Conservation (phyloP, 176 grass and related monocot species). For the Ananas comosus region DNA sequence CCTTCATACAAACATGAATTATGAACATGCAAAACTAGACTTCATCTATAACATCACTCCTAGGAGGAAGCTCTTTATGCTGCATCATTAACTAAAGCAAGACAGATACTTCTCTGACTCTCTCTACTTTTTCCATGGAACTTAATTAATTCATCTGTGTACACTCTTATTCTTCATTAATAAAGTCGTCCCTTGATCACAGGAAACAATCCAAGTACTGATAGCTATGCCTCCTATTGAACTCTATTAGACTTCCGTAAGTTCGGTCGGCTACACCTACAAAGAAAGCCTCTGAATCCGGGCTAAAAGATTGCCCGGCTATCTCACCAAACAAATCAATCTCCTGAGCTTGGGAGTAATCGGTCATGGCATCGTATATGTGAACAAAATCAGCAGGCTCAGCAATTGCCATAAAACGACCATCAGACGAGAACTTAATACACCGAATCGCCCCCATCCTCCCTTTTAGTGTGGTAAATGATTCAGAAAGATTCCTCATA, state of each 20-base stretch:
- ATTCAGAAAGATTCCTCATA: conserved; percentile 62
- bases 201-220: conserved; percentile 2
- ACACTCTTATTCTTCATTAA: background rate
- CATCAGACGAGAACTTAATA: conserved; percentile 76
- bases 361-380: conserved; percentile 56
- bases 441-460: conserved; percentile 88
- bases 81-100: background rate
- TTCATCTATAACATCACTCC: too few species aligned
- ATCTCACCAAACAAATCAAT: conserved; percentile 97
- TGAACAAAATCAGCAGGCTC: conserved; percentile 96
- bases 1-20: background rate
- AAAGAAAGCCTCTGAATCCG: conserved; percentile 65
- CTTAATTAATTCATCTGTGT: too few species aligned
- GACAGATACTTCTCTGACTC: background rate
- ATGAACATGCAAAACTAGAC: background rate
- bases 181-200: background rate
- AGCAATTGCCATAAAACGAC: conserved; percentile 87
- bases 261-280: conserved; percentile 86
- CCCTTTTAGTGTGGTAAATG: conserved; percentile 62
- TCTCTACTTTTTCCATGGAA: background rate
- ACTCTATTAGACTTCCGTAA: conserved; percentile 92
- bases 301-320: conserved; percentile 75
- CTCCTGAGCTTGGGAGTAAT: conserved; percentile 70
- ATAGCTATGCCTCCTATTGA: conserved; percentile 11
- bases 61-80: background rate